Conservation (phyloP, 176 grass and related monocot species). For the Eremochloa ophiuroides region DNA sequence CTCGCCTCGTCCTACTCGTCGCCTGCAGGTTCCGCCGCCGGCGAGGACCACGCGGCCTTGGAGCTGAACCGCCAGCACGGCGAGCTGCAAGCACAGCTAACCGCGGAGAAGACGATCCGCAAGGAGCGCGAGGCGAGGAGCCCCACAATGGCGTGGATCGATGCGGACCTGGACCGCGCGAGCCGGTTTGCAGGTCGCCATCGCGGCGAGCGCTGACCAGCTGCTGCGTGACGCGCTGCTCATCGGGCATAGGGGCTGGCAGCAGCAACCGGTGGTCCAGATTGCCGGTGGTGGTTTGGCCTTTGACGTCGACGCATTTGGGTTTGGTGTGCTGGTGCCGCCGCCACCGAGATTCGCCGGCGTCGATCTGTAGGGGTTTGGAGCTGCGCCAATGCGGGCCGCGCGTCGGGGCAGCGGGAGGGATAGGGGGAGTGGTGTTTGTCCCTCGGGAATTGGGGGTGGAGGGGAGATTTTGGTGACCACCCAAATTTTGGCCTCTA, state of each 20-base stretch:
- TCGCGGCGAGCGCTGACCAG: not conserved
- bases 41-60: not conserved
- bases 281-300: not conserved
- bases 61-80: slow-evolving; percentile 24
- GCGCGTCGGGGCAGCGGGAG: too few species aligned
- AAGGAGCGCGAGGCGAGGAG: slow-evolving; percentile 12
- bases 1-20: not conserved
- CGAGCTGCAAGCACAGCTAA: not conserved
- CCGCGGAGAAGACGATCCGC: not conserved
- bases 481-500: too few species aligned
- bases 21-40: not conserved
- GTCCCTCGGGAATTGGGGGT: too few species aligned
- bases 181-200: not conserved
- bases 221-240: slow-evolving; percentile 15
- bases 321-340: not conserved
- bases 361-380: not conserved
- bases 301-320: not conserved
- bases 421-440: too few species aligned
- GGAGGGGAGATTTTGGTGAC: too few species aligned
- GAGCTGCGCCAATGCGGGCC: too few species aligned
- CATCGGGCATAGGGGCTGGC: not conserved
- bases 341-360: not conserved
- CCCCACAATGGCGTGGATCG: slow-evolving; percentile 5
- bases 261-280: not conserved
- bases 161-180: not conserved